phyloP scores from a whole-genome alignment of 2,329 filamentous ascomycete species.

The Aschersonia sp. region DNA sequence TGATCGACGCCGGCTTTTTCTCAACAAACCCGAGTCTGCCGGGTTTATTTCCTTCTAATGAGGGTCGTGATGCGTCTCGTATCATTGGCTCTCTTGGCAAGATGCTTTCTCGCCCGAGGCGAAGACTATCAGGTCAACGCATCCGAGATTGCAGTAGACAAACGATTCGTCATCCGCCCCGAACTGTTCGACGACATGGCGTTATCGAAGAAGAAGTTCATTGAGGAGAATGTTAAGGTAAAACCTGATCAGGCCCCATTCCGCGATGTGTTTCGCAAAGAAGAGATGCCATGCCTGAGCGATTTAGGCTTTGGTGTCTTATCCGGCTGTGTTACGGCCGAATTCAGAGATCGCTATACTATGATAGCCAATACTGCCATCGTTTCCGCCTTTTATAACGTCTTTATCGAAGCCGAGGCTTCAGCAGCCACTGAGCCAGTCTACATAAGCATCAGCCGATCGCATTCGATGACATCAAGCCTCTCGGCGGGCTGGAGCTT shows the following conservation, averaged over 20 bases:
- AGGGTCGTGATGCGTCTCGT: not conserved
- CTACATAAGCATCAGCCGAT: not conserved
- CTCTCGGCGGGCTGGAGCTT: not conserved
- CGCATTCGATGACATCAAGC: not conserved
- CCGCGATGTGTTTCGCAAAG: not conserved
- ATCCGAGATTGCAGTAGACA: not conserved
- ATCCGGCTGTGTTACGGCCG: not conserved
- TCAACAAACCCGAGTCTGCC: not conserved
- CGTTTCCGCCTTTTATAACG: not conserved
- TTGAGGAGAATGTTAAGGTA: not conserved
- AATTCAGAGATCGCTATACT: not conserved
- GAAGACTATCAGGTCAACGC: not conserved
- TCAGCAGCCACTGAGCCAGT: not conserved
- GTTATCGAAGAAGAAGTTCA: not conserved
- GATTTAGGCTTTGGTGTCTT: not conserved
- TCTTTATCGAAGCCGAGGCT: not conserved
- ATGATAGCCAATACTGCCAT: not conserved
- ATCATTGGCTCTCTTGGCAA: not conserved
- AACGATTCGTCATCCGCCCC: not conserved
- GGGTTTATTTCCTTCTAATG: not conserved
- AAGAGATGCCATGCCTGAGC: not conserved
- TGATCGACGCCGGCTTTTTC: not conserved
- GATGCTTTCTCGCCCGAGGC: not conserved
- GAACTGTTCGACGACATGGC: not conserved
- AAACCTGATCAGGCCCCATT: not conserved